These are phyloP conservation scores for Colletotrichum acutatum DNA, from an alignment of 2,329 filamentous ascomycete species.

Conservation along the genomic window DNA sequence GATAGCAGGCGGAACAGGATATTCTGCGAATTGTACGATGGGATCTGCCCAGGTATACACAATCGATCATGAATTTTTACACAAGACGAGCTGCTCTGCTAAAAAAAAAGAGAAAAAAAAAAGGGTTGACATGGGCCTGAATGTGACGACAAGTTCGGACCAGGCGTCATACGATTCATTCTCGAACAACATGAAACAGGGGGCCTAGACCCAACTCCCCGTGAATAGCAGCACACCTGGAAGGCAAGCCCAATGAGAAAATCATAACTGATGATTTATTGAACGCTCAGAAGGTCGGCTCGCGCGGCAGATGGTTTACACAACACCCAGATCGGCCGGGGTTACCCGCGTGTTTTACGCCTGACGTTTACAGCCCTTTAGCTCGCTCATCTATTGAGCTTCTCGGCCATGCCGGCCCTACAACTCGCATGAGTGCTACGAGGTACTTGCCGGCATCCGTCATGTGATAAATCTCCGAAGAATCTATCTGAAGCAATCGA, in stretches of 20 bases:
- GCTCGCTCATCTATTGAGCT: neutral
- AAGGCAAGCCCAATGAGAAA: neutral
- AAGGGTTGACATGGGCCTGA: neutral
- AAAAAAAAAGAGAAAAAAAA: neutral
- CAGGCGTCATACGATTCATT: neutral
- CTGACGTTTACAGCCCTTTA: neutral
- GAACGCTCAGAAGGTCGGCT: neutral
- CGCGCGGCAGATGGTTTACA: neutral
- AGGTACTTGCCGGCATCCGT: neutral
- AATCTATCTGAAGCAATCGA: conserved; percentile 21
- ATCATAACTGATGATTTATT: neutral
- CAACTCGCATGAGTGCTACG: neutral
- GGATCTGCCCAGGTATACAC: neutral
- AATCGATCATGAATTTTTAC: neutral
- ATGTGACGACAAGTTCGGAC: neutral
- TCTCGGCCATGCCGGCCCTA: neutral
- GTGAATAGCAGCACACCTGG: neutral
- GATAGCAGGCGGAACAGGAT: neutral
- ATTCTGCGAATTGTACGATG: neutral
- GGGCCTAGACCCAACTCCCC: neutral
- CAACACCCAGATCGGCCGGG: neutral
- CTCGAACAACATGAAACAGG: conserved; percentile 13
- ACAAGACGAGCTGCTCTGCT: neutral
- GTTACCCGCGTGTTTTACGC: neutral
- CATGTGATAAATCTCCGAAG: neutral